Evolutionary conservation across 78 protist genomes (phyloP).

Genomic region (Polysphondylium violaceum): DNA sequence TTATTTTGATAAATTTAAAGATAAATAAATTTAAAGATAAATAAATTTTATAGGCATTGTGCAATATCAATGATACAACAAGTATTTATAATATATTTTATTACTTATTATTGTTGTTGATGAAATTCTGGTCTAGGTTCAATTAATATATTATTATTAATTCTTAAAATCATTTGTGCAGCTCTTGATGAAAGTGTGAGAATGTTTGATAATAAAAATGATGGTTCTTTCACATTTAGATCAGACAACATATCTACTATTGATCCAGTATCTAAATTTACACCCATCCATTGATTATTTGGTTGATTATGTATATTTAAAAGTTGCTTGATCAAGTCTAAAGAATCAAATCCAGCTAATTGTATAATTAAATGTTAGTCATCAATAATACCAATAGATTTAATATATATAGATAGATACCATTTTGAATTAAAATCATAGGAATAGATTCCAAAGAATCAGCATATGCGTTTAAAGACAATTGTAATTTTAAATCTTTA

Average conservation of each 20-base stretch:
- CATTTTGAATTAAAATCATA: slow-evolving; percentile 53
- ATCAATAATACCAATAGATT: not conserved
- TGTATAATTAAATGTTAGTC: not conserved
- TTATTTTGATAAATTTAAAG: no score
- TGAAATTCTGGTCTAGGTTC: slow-evolving; percentile 51
- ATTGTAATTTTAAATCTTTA: slow-evolving; percentile 19
- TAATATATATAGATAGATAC: slow-evolving; percentile 2
- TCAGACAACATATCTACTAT: slow-evolving; percentile 50
- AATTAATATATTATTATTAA: slow-evolving; percentile 42
- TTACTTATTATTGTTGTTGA: not conserved
- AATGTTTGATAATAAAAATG: slow-evolving; percentile 40
- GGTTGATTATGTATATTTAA: not conserved
- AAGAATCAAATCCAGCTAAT: slow-evolving; percentile 48
- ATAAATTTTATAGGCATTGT: no score
- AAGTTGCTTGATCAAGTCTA: slow-evolving; percentile 12
- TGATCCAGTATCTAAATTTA: slow-evolving; percentile 46
- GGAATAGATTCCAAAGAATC: slow-evolving; percentile 66
- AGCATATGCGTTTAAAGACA: slow-evolving; percentile 25
- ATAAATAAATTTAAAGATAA: no score
- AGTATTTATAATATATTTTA: no score
- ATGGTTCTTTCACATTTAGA: slow-evolving; percentile 48
- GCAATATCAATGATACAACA: no score
- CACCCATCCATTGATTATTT: slow-evolving; percentile 29
- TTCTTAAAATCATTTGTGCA: slow-evolving; percentile 70
- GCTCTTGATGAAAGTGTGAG: slow-evolving; percentile 41